These are phyloP conservation scores for Gastrolobium bilobum DNA, from an alignment of 306 rosid genomes.

Conservation along the genomic window DNA sequence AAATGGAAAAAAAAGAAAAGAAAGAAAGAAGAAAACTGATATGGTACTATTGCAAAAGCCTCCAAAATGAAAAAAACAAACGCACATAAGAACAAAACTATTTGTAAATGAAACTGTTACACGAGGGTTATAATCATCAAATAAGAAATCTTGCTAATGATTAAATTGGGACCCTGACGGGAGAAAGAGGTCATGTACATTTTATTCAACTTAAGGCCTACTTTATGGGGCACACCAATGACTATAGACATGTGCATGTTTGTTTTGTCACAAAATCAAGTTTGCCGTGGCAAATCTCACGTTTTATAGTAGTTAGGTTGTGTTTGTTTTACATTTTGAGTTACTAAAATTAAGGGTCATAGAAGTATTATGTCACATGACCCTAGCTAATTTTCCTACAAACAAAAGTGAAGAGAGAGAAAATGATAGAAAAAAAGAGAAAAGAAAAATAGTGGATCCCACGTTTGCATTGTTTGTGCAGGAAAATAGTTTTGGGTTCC, in stretches of 20 bases:
- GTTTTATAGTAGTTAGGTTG: no score
- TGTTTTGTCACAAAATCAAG: no score
- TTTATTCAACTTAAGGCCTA: background rate
- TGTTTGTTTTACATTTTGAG: no score
- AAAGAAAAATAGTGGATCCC: no score
- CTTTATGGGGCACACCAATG: conserved; percentile 7
- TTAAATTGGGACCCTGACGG: conserved; percentile 27
- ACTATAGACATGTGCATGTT: background rate
- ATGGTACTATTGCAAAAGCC: conserved; percentile 34
- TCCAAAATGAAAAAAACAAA: conserved; percentile 41
- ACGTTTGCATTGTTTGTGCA: no score
- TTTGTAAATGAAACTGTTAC: background rate
- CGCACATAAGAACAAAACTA: conserved; percentile 9
- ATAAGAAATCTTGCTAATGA: conserved; percentile 27
- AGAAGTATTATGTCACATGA: no score
- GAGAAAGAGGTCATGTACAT: background rate
- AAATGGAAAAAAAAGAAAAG: background rate
- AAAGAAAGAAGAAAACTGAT: conserved; percentile 13
- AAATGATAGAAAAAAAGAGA: no score
- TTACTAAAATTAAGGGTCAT: no score
- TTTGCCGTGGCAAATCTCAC: no score
- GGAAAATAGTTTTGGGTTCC: no score
- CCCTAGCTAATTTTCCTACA: no score
- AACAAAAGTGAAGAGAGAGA: no score
- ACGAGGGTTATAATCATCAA: background rate